Percentiles rank a stretch among this genome's conserved stretches.
Evolutionary conservation across 257 asterid species (phyloP).

Genomic region (Datura wrightii): DNA sequence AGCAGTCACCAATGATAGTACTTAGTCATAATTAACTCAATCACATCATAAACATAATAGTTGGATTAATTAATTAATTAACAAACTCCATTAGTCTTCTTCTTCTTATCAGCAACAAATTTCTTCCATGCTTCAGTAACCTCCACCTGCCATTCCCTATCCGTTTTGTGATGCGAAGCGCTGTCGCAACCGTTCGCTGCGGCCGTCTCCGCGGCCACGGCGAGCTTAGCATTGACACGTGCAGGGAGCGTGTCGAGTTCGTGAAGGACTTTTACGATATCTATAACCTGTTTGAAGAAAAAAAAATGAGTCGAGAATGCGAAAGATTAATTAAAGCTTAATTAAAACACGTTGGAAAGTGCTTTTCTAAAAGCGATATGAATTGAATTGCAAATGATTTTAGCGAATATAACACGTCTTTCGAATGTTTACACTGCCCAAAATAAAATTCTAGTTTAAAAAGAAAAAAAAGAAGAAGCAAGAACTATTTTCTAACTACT

Average conservation of each 20-base stretch:
- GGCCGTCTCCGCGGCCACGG: slow-evolving; percentile 28
- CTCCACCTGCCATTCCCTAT: slow-evolving; percentile 69
- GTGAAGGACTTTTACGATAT: slow-evolving; percentile 70
- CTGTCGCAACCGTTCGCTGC: slow-evolving; percentile 13
- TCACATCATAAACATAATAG: neutral
- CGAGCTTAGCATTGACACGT: slow-evolving; percentile 59
- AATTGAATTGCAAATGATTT: neutral
- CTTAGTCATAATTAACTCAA: neutral
- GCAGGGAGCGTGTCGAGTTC: slow-evolving; percentile 75
- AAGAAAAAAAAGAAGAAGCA: neutral
- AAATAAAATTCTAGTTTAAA: neutral
- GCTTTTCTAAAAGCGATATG: neutral
- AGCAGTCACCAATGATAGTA: no score
- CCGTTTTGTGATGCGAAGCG: slow-evolving; percentile 48
- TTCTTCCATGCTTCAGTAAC: slow-evolving; percentile 77
- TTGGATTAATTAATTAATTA: slow-evolving; percentile 30
- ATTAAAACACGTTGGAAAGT: neutral
- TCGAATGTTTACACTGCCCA: neutral
- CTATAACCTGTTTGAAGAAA: slow-evolving; percentile 47
- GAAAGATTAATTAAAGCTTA: neutral
- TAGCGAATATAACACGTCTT: neutral
- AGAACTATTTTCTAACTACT: neutral
- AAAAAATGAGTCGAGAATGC: neutral
- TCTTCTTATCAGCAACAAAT: slow-evolving; percentile 76
- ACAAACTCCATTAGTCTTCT: slow-evolving; percentile 64